Percentiles rank a stretch among this genome's conserved stretches.
Evolutionary conservation across 108 stramenopile species (phyloP).

Genomic region (Pseudonitzschia delicatissima): DNA sequence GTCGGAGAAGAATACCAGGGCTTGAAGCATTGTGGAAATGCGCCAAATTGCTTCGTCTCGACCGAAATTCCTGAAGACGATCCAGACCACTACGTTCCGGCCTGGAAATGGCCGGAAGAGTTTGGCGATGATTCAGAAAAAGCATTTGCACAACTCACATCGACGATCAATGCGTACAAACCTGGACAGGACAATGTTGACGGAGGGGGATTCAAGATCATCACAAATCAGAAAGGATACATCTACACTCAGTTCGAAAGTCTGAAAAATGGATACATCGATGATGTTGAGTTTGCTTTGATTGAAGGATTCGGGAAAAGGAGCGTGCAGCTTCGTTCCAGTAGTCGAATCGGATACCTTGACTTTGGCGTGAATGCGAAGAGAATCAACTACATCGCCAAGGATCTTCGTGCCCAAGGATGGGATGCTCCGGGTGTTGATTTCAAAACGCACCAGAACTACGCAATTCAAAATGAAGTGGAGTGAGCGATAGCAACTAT

Average conservation of each 20-base stretch:
- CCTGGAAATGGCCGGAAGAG: slow-evolving; percentile 55
- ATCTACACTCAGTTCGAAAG: slow-evolving; percentile 80
- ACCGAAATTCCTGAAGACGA: slow-evolving; percentile 61
- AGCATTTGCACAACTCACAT: slow-evolving; percentile 61
- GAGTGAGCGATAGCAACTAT: slow-evolving; percentile 13
- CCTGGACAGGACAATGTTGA: slow-evolving; percentile 81
- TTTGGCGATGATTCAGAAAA: slow-evolving; percentile 30
- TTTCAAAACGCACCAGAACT: slow-evolving; percentile 61
- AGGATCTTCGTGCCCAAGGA: slow-evolving; percentile 51
- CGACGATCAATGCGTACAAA: slow-evolving; percentile 57
- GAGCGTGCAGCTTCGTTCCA: slow-evolving; percentile 66
- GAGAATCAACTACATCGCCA: slow-evolving; percentile 75
- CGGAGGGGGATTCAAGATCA: slow-evolving; percentile 84
- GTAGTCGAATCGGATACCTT: slow-evolving; percentile 71
- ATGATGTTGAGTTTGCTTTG: slow-evolving; percentile 24
- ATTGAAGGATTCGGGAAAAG: slow-evolving; percentile 35
- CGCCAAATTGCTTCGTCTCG: slow-evolving; percentile 89
- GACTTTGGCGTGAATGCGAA: slow-evolving; percentile 87
- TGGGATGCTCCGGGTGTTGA: slow-evolving; percentile 79
- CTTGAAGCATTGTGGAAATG: slow-evolving; percentile 70
- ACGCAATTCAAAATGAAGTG: slow-evolving; percentile 61
- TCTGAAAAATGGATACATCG: slow-evolving; percentile 62
- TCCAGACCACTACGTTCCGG: slow-evolving; percentile 61
- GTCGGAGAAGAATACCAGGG: slow-evolving; percentile 71
- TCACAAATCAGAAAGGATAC: slow-evolving; percentile 69